phyloP scores from a whole-genome alignment of 148 eudicot genomes.

The Suaeda aralocaspica region DNA sequence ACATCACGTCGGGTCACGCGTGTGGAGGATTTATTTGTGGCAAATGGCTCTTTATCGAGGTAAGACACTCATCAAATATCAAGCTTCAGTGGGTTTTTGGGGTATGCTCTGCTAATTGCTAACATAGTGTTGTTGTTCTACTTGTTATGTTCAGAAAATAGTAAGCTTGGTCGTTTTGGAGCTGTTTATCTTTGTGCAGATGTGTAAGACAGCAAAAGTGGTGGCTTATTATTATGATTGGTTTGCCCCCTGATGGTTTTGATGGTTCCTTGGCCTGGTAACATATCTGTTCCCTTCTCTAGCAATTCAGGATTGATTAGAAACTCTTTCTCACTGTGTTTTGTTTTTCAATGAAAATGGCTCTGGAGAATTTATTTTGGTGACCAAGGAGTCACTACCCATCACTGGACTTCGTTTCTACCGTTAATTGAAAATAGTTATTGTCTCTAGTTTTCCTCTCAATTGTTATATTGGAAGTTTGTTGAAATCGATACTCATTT shows the following conservation, averaged over 20 bases:
- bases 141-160: slow-evolving; percentile 3
- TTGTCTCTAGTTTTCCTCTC: background rate
- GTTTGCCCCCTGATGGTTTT: slow-evolving; percentile 94
- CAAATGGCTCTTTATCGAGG: slow-evolving; percentile 66
- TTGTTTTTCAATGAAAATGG: slow-evolving; percentile 63
- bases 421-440: slow-evolving; percentile 66
- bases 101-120: slow-evolving; percentile 36
- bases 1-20: slow-evolving; percentile 84
- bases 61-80: slow-evolving; percentile 38
- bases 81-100: slow-evolving; percentile 66
- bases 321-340: slow-evolving; percentile 84
- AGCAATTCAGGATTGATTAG: slow-evolving; percentile 72
- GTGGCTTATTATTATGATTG: slow-evolving; percentile 81
- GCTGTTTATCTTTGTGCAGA: slow-evolving; percentile 35
- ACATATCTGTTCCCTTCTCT: slow-evolving; percentile 72
- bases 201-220: slow-evolving; percentile 92
- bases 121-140: background rate
- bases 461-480: background rate
- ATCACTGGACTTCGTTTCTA: slow-evolving; percentile 65
- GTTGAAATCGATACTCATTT: background rate
- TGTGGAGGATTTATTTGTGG: slow-evolving; percentile 75
- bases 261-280: slow-evolving; percentile 80
- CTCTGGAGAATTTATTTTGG: slow-evolving; percentile 81
- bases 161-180: background rate
- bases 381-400: slow-evolving; percentile 62